These are phyloP conservation scores for Biscogniauxia marginata DNA, from an alignment of 2,329 filamentous ascomycete genomes.

Conservation along the genomic window DNA sequence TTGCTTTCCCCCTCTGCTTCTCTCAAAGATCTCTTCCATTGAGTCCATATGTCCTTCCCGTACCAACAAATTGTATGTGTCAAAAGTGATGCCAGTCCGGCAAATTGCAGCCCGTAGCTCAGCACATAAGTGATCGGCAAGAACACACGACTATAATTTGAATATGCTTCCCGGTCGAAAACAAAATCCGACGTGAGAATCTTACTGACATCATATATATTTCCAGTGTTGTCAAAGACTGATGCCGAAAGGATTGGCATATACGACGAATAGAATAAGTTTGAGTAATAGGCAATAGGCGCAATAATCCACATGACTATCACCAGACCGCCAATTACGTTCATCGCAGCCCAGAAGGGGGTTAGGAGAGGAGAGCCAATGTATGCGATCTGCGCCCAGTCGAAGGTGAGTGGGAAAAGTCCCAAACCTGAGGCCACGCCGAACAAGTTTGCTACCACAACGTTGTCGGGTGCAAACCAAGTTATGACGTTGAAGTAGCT, in stretches of 20 bases:
- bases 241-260: slow-evolving; percentile 83
- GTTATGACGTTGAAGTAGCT: slow-evolving; percentile 89
- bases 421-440: slow-evolving; percentile 82
- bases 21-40: slow-evolving; percentile 68
- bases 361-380: slow-evolving; percentile 83
- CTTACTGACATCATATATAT: slow-evolving; percentile 76
- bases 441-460: slow-evolving; percentile 84
- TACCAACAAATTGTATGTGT: slow-evolving; percentile 85
- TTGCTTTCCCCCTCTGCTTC: slow-evolving; percentile 57
- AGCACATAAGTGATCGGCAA: slow-evolving; percentile 84
- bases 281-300: slow-evolving; percentile 77
- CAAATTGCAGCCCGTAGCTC: slow-evolving; percentile 84
- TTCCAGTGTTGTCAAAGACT: slow-evolving; percentile 82
- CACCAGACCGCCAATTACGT: slow-evolving; percentile 76
- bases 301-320: slow-evolving; percentile 84
- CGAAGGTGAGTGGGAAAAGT: slow-evolving; percentile 81
- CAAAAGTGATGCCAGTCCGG: slow-evolving; percentile 73
- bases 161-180: slow-evolving; percentile 75
- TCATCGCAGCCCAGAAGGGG: slow-evolving; percentile 83
- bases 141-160: slow-evolving; percentile 80
- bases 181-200: slow-evolving; percentile 76
- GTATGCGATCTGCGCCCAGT: slow-evolving; percentile 88
- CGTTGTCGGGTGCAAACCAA: slow-evolving; percentile 83
- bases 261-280: slow-evolving; percentile 77
- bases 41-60: slow-evolving; percentile 75